Evolutionary conservation across 352 stramenopile genomes (phyloP).

Genomic region (Globisporangium rhizosaccharum): DNA sequence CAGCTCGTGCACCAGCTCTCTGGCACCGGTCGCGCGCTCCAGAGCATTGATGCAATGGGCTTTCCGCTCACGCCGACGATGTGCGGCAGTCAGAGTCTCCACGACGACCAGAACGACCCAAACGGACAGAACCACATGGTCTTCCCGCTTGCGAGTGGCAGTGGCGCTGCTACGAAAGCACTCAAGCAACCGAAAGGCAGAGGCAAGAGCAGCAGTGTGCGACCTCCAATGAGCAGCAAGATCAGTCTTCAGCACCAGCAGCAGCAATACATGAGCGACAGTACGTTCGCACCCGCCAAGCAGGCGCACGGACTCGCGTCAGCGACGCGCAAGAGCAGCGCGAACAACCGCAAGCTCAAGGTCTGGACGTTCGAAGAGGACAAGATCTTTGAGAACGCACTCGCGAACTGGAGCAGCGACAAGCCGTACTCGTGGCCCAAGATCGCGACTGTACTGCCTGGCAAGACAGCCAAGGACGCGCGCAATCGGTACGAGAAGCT

Average conservation of each 20-base stretch:
- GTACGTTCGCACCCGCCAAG: neutral
- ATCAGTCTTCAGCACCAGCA: constrained; percentile 1
- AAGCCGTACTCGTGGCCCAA: constrained; percentile 78
- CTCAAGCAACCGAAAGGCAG: constrained; percentile 5
- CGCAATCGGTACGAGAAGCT: constrained; percentile 70
- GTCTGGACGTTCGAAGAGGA: constrained; percentile 81
- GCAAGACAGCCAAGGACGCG: constrained; percentile 74
- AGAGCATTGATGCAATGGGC: constrained; percentile 1
- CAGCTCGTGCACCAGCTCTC: constrained; percentile 53
- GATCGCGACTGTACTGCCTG: constrained; percentile 60
- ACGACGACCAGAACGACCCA: constrained; percentile 30
- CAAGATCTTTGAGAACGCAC: constrained; percentile 68
- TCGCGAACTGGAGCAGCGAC: constrained; percentile 49
- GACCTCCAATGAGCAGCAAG: constrained; percentile 1
- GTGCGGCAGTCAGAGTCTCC: neutral
- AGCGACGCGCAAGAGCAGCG: too few species aligned
- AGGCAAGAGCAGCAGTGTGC: constrained; percentile 2
- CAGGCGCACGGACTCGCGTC: neutral
- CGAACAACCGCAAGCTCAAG: constrained; percentile 28
- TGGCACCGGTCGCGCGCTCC: neutral
- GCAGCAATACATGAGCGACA: neutral
- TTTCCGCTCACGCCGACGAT: neutral
- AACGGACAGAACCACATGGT: constrained; percentile 22
- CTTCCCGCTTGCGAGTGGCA: neutral
- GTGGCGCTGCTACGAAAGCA: neutral